phyloP scores from a whole-genome alignment of 805 yeast species.

The Maudiozyma turicensis region DNA sequence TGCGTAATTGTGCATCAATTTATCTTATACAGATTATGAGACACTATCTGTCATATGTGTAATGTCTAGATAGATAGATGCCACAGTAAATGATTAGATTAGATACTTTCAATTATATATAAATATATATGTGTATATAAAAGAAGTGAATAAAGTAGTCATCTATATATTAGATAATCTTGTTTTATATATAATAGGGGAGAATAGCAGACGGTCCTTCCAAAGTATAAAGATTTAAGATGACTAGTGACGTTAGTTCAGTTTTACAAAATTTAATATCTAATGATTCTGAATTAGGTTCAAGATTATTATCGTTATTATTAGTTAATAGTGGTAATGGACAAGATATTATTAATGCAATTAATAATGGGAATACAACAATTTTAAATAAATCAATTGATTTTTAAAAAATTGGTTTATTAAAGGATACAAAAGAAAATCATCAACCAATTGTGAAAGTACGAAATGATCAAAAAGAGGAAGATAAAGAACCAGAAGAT shows the following conservation, averaged over 20 bases:
- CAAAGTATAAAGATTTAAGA: background rate
- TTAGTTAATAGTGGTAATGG: conserved; percentile 25
- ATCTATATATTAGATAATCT: too few relatives aligned
- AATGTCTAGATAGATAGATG: too few relatives aligned
- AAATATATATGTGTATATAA: too few relatives aligned
- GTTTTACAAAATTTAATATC: conserved; percentile 17
- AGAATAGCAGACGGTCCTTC: background rate
- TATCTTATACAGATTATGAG: background rate
- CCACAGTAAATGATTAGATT: too few relatives aligned
- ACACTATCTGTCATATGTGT: too few relatives aligned
- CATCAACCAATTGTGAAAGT: background rate
- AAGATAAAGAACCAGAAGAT: too few relatives aligned
- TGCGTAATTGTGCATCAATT: background rate
- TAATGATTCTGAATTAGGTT: conserved; percentile 24
- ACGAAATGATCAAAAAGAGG: background rate
- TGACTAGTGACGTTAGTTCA: background rate
- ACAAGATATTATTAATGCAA: conserved; percentile 22
- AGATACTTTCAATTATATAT: too few relatives aligned
- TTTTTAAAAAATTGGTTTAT: background rate
- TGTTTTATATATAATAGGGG: background rate
- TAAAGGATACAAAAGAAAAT: background rate
- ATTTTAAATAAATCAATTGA: background rate
- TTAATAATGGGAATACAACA: conserved; percentile 13
- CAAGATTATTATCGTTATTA: conserved; percentile 22
- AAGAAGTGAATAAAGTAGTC: background rate